These are phyloP conservation scores for Eucommia ulmoides DNA, from an alignment of 257 asterid species.

Conservation along the genomic window DNA sequence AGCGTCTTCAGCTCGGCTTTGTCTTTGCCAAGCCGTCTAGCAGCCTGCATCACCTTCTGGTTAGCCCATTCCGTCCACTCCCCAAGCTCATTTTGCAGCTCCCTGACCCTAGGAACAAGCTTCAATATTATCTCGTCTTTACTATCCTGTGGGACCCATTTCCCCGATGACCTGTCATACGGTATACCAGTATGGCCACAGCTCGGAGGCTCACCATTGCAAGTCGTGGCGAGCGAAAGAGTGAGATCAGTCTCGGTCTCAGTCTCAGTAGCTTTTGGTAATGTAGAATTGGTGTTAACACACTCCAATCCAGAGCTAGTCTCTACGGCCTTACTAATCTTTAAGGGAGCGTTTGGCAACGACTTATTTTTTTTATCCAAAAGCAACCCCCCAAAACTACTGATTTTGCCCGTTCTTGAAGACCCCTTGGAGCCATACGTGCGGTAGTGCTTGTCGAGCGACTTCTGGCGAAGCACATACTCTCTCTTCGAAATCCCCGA, in stretches of 20 bases:
- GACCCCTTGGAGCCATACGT: not conserved
- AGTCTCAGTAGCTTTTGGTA: slow-evolving; percentile 19
- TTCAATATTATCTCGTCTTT: slow-evolving; percentile 78
- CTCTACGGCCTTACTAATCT: slow-evolving; percentile 7
- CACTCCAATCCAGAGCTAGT: slow-evolving; percentile 38
- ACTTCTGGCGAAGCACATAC: not conserved
- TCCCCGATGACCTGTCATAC: slow-evolving; percentile 26
- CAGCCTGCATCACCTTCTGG: slow-evolving; percentile 97
- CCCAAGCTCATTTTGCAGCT: slow-evolving; percentile 72
- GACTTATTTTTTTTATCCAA: slow-evolving; percentile 10
- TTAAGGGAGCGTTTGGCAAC: slow-evolving; percentile 16
- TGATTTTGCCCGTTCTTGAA: not conserved
- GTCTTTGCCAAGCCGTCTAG: slow-evolving; percentile 80
- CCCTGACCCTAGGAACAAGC: slow-evolving; percentile 60
- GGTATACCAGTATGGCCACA: slow-evolving; percentile 23
- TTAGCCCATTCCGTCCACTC: slow-evolving; percentile 99
- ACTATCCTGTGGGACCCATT: slow-evolving; percentile 52
- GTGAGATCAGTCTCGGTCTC: not conserved
- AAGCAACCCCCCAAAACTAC: not conserved
- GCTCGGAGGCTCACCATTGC: slow-evolving; percentile 24
- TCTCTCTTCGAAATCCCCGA: not conserved
- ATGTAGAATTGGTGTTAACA: slow-evolving; percentile 24
- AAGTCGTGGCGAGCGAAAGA: slow-evolving; percentile 31
- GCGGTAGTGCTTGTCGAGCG: not conserved
- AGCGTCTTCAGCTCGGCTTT: slow-evolving; percentile 82